Evolutionary conservation across 2,329 filamentous ascomycete genomes (phyloP), one percentile per base, ranked within the genome.

Genomic region (Alternaria triticimaculans): DNA sequence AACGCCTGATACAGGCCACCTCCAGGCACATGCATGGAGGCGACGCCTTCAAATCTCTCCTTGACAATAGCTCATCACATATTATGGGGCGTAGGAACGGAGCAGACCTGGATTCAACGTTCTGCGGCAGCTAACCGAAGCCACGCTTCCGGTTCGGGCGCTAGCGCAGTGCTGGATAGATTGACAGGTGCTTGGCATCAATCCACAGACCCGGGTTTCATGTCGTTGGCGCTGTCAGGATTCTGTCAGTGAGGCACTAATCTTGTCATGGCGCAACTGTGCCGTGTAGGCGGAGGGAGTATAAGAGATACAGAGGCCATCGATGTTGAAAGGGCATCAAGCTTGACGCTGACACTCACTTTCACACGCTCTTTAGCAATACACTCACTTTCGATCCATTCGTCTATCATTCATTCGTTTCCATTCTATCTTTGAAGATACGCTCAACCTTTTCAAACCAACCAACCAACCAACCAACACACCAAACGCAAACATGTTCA

Each of bases 311-410:
- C 54, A 25, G 18, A 25, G 41, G 45, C 26, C 30, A 63, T 69
- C 49, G 21, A 26, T 6, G 37, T 25, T 63, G 53, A 57, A 59
- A 68, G 63, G 61, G 44, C 58, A 71, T 65, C 72, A 75, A 70
- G 73, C 73, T 75, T 76, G 73, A 76, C 64, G 73, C 73, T 76
- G 69, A 75, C 72, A 72, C 67, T 75, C 73, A 68, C 69, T 72
- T 70, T 69, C 65, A 72, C 56, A 74, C 72, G 61, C 72, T 74
- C 72, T 72, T 75, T 73, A 69, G 64, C 69, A 73, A 67, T 57
- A 51, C 66, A 64, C 64, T 70, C 71, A 64, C 65, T 76, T 75
- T 72, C 66, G 60, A 62, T 72, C 67, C 68, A 72, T 76, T 74
- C 70, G 65, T 73, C 65, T 44, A 64, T 51, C 65, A 70, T 71